These are phyloP conservation scores for Lentinula aciculospora DNA, from an alignment of 768 basidiomycete species.

Conservation along the genomic window DNA sequence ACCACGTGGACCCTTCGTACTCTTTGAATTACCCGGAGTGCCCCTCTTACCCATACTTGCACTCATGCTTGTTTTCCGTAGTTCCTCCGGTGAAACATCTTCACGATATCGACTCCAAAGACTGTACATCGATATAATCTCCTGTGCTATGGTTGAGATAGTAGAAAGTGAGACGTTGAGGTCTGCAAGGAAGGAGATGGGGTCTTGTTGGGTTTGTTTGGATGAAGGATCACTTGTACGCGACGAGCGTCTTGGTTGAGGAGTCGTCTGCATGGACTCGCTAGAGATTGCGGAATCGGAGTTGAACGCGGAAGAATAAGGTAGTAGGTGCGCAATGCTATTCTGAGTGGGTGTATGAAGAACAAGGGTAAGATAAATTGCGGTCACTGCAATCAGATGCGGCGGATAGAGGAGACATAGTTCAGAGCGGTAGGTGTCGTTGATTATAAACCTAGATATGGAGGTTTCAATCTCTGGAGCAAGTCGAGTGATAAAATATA, in stretches of 20 bases:
- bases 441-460: constrained; percentile 79
- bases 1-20: background rate
- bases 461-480: background rate
- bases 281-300: constrained; percentile 11
- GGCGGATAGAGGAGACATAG: constrained; percentile 94
- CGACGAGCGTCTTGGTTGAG: constrained; percentile 50
- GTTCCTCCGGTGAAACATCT: constrained; percentile 36
- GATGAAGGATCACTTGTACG: constrained; percentile 32
- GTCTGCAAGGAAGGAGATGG: constrained; percentile 76
- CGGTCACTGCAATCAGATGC: constrained; percentile 88
- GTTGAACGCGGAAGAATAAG: constrained; percentile 18
- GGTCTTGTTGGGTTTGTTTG: constrained; percentile 42
- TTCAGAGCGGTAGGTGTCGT: constrained; percentile 93
- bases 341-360: constrained; percentile 58
- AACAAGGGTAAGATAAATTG: constrained; percentile 83
- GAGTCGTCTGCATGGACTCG: constrained; percentile 16
- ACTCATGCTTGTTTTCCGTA: background rate
- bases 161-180: constrained; percentile 82
- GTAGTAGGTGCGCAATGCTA: constrained; percentile 32
- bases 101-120: constrained; percentile 85
- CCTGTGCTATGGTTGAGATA: constrained; percentile 81
- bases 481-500: constrained; percentile 25
- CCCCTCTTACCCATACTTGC: background rate
- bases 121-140: constrained; percentile 85
- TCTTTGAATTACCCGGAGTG: background rate